Evolutionary conservation across 2,329 filamentous ascomycete genomes (phyloP).

Genomic region (Trichophyton rubrum): DNA sequence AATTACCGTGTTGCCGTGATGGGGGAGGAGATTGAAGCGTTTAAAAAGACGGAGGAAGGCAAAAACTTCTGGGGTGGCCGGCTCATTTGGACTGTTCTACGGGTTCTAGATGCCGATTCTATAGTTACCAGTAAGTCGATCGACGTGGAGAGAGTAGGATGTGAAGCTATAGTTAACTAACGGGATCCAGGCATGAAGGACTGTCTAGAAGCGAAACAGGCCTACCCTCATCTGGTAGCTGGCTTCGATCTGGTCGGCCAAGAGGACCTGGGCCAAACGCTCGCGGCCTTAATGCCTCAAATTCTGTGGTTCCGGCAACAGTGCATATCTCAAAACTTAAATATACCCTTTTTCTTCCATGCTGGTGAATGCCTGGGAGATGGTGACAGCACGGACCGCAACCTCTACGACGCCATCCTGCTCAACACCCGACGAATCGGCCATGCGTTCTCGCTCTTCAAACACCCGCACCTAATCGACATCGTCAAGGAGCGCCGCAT

Average conservation of each 20-base stretch:
- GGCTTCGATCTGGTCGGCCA: constrained; percentile 86
- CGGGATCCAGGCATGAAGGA: constrained; percentile 52
- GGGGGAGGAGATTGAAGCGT: constrained; percentile 64
- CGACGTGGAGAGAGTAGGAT: background rate
- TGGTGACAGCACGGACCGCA: constrained; percentile 65
- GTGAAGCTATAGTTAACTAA: background rate
- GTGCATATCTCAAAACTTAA: constrained; percentile 62
- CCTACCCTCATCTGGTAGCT: constrained; percentile 12
- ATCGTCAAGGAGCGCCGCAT: constrained; percentile 83
- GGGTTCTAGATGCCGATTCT: constrained; percentile 33
- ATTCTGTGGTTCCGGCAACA: constrained; percentile 89
- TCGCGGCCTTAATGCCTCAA: constrained; percentile 66
- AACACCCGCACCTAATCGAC: constrained; percentile 79
- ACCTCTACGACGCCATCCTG: constrained; percentile 79
- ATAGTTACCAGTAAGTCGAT: background rate
- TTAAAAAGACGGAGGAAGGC: constrained; percentile 59
- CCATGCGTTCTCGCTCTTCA: constrained; percentile 77
- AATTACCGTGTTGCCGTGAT: constrained; percentile 58
- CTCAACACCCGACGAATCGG: constrained; percentile 81
- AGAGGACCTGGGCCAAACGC: constrained; percentile 65
- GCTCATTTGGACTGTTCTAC: constrained; percentile 71
- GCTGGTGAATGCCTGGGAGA: constrained; percentile 79
- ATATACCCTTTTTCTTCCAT: constrained; percentile 92
- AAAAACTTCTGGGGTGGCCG: constrained; percentile 71
- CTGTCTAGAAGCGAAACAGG: constrained; percentile 70